phyloP scores from a whole-genome alignment of 495 filamentous ascomycete species.

The Neurospora intermedia region DNA sequence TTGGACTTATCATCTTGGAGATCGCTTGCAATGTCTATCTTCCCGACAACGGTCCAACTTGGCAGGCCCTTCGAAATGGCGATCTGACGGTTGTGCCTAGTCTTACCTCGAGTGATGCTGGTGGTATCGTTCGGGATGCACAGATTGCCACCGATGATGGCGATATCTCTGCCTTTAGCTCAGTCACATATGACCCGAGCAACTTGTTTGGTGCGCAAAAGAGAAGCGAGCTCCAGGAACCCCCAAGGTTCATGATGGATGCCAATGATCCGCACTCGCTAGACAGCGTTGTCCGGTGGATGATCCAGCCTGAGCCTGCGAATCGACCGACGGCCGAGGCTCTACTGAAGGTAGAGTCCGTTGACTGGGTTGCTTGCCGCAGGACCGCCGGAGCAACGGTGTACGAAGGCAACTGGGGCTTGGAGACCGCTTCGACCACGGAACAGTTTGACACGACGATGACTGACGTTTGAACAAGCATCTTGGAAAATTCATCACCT shows the following conservation, averaged over 20 bases:
- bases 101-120: slow-evolving; percentile 66
- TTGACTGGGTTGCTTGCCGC: slow-evolving; percentile 64
- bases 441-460: slow-evolving; percentile 34
- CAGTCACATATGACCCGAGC: slow-evolving; percentile 19
- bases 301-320: slow-evolving; percentile 69
- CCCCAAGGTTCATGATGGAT: slow-evolving; percentile 81
- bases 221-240: slow-evolving; percentile 59
- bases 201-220: slow-evolving; percentile 37
- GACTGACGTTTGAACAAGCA: slow-evolving; percentile 32
- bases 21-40: slow-evolving; percentile 84
- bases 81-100: slow-evolving; percentile 79
- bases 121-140: slow-evolving; percentile 58
- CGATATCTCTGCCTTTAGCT: not conserved
- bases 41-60: slow-evolving; percentile 81
- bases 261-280: slow-evolving; percentile 56
- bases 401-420: slow-evolving; percentile 93
- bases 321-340: slow-evolving; percentile 65
- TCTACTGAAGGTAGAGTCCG: slow-evolving; percentile 53
- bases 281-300: slow-evolving; percentile 75
- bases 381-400: slow-evolving; percentile 78
- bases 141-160: slow-evolving; percentile 23
- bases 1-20: slow-evolving; percentile 89
- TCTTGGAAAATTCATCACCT: slow-evolving; percentile 10
- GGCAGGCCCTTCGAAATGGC: slow-evolving; percentile 76
- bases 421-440: slow-evolving; percentile 24